Percentiles rank a stretch among this genome's conserved stretches.
These are phyloP conservation scores for Tricholomella constricta DNA, from an alignment of 768 basidiomycete genomes.

Conservation along the genomic window DNA sequence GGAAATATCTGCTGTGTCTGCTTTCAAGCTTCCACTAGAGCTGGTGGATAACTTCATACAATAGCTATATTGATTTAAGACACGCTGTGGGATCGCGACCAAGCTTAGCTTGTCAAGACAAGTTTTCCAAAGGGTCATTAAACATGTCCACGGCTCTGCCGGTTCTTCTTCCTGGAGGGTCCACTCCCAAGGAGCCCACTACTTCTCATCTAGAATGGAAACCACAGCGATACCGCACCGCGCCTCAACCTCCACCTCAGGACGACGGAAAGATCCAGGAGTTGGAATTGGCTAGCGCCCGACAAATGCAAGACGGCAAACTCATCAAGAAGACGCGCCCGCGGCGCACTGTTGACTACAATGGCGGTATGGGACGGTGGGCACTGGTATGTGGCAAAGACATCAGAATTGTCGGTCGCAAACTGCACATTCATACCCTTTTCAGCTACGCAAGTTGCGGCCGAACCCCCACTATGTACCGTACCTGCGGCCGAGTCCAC, in stretches of 20 bases:
- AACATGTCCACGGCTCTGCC: conserved; percentile 39
- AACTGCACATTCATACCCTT: conserved; percentile 3
- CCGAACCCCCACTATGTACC: conserved; percentile 78
- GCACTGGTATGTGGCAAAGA: conserved; percentile 55
- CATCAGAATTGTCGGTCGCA: neutral
- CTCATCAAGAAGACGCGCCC: conserved; percentile 90
- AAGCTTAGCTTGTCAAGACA: too few species aligned
- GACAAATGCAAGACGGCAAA: conserved; percentile 77
- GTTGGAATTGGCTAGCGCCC: conserved; percentile 73
- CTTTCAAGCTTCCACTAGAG: too few species aligned
- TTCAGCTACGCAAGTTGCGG: conserved; percentile 73
- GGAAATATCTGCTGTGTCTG: too few species aligned
- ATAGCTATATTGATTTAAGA: too few species aligned
- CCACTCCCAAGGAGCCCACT: conserved; percentile 34
- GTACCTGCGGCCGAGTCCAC: conserved; percentile 79
- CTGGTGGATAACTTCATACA: too few species aligned
- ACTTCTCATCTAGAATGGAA: conserved; percentile 67
- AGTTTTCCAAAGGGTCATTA: neutral
- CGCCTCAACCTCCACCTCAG: conserved; percentile 74
- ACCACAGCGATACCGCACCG: conserved; percentile 68
- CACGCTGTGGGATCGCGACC: too few species aligned
- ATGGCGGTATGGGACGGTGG: conserved; percentile 88
- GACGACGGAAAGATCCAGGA: conserved; percentile 79
- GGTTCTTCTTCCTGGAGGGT: conserved; percentile 53
- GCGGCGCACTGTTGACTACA: conserved; percentile 92